These are phyloP conservation scores for Apiospora aurea DNA, from an alignment of 2,329 filamentous ascomycete species.

Conservation along the genomic window DNA sequence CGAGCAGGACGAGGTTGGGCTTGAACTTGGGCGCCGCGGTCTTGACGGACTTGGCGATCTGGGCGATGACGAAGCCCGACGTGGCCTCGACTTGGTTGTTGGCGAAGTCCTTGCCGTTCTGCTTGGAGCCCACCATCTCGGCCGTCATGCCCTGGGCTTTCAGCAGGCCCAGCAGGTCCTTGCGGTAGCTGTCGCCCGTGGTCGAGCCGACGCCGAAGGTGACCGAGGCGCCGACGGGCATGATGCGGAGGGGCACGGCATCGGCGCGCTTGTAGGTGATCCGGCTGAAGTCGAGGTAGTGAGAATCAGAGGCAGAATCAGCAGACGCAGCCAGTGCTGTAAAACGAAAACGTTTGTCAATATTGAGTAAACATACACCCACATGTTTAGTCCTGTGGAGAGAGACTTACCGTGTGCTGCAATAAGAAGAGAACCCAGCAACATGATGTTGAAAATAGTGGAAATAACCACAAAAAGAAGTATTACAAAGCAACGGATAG, in stretches of 20 bases:
- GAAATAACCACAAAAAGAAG: neutral
- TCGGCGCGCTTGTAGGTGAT: constrained; percentile 12
- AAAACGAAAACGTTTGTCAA: neutral
- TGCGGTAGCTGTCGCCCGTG: constrained; percentile 50
- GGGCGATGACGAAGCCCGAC: constrained; percentile 33
- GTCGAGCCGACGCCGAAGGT: constrained; percentile 47
- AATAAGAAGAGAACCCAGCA: constrained; percentile 17
- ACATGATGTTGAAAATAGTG: constrained; percentile 19
- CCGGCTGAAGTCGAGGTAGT: constrained; percentile 2
- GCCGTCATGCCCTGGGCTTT: constrained; percentile 43
- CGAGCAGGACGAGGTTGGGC: constrained; percentile 35
- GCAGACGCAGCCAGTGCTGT: constrained; percentile 12
- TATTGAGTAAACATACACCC: no score
- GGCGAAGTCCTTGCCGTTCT: constrained; percentile 33
- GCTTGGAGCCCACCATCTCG: constrained; percentile 33
- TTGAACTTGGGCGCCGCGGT: constrained; percentile 30
- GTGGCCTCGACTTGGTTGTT: constrained; percentile 36
- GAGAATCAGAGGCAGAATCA: neutral
- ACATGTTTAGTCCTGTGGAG: neutral
- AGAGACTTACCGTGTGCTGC: constrained; percentile 13
- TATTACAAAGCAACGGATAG: constrained; percentile 4
- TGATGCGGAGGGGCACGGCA: constrained; percentile 46
- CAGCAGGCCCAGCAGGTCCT: constrained; percentile 42
- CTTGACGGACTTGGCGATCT: constrained; percentile 32
- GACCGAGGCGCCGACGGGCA: constrained; percentile 54